phyloP scores from a whole-genome alignment of 2,329 filamentous ascomycete species.

The Trichoderma sp. region DNA sequence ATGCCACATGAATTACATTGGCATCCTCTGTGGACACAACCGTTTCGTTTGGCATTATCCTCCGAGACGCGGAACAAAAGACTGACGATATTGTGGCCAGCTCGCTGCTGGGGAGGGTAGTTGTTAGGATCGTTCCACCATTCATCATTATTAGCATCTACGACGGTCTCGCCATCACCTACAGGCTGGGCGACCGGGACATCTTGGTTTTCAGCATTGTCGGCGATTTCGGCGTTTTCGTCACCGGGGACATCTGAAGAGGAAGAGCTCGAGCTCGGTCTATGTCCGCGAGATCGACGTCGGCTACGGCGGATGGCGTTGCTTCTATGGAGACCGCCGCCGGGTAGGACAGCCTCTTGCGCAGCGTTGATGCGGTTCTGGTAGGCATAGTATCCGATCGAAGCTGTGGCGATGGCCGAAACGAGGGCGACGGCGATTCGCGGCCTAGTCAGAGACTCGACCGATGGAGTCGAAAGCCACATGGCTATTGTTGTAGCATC shows the following conservation, averaged over 20 bases:
- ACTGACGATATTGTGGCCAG: conserved; percentile 78
- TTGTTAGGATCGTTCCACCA: conserved; percentile 53
- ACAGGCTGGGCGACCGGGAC: conserved; percentile 32
- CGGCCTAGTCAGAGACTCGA: conserved; percentile 57
- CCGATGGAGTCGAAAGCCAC: conserved; percentile 51
- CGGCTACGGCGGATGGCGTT: conserved; percentile 64
- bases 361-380: conserved; percentile 33
- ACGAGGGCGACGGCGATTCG: conserved; percentile 57
- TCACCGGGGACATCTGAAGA: conserved; percentile 45
- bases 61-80: conserved; percentile 91
- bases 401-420: conserved; percentile 58
- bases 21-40: conserved; percentile 89
- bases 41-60: conserved; percentile 83
- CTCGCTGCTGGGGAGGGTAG: conserved; percentile 48
- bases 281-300: conserved; percentile 38
- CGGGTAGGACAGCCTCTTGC: conserved; percentile 28
- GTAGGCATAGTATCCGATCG: conserved; percentile 62
- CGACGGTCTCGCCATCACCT: conserved; percentile 43
- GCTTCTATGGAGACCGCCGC: conserved; percentile 59
- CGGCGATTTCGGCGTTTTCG: conserved; percentile 41
- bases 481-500: conserved; percentile 43
- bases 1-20: conserved; percentile 88
- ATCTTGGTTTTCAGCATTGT: conserved; percentile 27
- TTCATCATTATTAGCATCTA: conserved; percentile 48
- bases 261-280: conserved; percentile 45